A percentile compares a stretch with the other conserved stretches of the same genome.
These are phyloP conservation scores for Quercus dentata DNA, from an alignment of 306 rosid species.

Conservation along the genomic window DNA sequence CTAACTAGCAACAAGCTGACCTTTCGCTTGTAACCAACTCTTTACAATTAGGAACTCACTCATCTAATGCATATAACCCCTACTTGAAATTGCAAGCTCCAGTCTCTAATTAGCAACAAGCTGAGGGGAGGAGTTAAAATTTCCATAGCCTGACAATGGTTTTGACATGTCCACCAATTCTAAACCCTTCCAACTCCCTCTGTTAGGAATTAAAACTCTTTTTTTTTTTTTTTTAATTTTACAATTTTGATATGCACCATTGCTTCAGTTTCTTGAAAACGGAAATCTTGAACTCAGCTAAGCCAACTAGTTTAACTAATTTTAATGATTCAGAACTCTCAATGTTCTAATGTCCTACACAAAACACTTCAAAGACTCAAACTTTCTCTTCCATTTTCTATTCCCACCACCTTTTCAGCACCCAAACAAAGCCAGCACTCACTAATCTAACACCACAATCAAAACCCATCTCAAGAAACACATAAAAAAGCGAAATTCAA, in stretches of 20 bases:
- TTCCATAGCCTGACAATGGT: neutral
- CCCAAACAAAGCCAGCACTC: neutral
- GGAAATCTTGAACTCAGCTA: neutral
- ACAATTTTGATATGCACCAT: neutral
- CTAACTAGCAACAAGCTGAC: no score
- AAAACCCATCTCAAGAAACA: neutral
- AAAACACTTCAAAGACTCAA: neutral
- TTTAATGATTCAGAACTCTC: neutral
- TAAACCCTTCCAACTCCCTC: neutral
- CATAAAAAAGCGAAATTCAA: neutral
- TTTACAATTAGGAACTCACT: neutral
- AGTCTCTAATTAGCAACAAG: neutral
- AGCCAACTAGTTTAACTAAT: neutral
- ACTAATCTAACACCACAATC: neutral
- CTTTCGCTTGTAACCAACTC: neutral
- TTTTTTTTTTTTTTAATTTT: no score
- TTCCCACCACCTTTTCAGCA: neutral
- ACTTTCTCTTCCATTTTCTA: neutral
- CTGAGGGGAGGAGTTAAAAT: neutral
- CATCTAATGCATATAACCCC: neutral
- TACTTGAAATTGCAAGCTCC: neutral
- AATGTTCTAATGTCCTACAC: neutral
- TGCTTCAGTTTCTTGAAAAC: neutral
- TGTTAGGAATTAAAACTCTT: neutral
- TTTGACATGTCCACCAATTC: neutral